phyloP scores from a whole-genome alignment of 352 stramenopile genomes.

The Albugo candida region DNA sequence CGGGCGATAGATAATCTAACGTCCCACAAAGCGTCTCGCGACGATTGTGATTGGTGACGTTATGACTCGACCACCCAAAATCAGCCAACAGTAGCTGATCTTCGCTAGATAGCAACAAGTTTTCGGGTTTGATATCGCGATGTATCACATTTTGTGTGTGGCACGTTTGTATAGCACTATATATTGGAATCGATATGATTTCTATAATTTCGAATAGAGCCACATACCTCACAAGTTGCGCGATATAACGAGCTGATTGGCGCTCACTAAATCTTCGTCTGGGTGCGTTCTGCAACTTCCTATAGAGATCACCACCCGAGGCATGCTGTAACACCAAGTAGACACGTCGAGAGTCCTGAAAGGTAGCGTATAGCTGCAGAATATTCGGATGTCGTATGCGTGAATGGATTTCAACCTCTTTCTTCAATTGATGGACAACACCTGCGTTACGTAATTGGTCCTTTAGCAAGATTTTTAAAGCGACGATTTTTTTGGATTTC shows the following conservation, averaged over 20 bases:
- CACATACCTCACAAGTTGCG: slow-evolving; percentile 43
- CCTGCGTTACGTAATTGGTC: slow-evolving; percentile 43
- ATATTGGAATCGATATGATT: neutral
- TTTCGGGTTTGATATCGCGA: slow-evolving; percentile 92
- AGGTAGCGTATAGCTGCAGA: slow-evolving; percentile 65
- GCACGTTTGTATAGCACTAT: slow-evolving; percentile 36
- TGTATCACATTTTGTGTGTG: slow-evolving; percentile 80
- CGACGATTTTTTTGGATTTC: slow-evolving; percentile 51
- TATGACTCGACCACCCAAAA: slow-evolving; percentile 96
- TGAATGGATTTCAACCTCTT: slow-evolving; percentile 85
- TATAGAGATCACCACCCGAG: slow-evolving; percentile 66
- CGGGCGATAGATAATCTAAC: slow-evolving; percentile 97
- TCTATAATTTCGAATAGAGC: neutral
- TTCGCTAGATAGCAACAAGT: slow-evolving; percentile 74
- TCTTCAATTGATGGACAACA: slow-evolving; percentile 58
- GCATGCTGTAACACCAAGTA: slow-evolving; percentile 82
- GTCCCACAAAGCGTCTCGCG: slow-evolving; percentile 97
- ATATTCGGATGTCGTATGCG: slow-evolving; percentile 79
- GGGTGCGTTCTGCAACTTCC: slow-evolving; percentile 36
- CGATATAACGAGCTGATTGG: slow-evolving; percentile 8
- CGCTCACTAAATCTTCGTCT: slow-evolving; percentile 15
- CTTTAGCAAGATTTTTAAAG: slow-evolving; percentile 84
- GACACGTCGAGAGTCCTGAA: slow-evolving; percentile 59
- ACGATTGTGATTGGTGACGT: slow-evolving; percentile 37
- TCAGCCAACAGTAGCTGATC: slow-evolving; percentile 96